Evolutionary conservation across 345 rosid genomes (phyloP).

Genomic region (Lumnitzera littorea): DNA sequence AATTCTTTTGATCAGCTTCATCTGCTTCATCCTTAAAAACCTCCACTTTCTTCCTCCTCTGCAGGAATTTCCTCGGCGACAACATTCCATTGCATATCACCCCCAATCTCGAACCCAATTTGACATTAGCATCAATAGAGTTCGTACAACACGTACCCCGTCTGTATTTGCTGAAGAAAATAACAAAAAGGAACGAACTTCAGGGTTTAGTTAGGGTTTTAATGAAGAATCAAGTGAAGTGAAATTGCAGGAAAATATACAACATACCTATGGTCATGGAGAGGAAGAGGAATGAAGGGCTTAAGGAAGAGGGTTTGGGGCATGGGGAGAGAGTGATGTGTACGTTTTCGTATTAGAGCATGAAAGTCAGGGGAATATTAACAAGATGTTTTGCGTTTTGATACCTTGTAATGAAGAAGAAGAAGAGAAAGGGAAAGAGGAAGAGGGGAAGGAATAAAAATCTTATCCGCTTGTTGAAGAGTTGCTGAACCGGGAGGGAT

Average conservation of each 20-base stretch:
- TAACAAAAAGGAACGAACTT: neutral
- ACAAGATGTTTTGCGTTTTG: too few relatives aligned
- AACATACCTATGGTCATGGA: neutral
- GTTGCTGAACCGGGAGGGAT: too few relatives aligned
- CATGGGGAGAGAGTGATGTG: too few relatives aligned
- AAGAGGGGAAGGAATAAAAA: too few relatives aligned
- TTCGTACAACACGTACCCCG: neutral
- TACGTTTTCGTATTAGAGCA: too few relatives aligned
- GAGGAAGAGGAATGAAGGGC: neutral
- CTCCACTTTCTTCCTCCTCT: conserved; percentile 64
- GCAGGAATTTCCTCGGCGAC: conserved; percentile 69
- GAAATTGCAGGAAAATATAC: too few relatives aligned
- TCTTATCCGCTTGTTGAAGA: too few relatives aligned
- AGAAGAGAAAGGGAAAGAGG: too few relatives aligned
- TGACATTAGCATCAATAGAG: conserved; percentile 13
- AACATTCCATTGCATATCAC: conserved; percentile 74
- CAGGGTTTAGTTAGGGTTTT: neutral
- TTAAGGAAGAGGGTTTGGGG: too few relatives aligned
- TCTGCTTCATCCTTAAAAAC: conserved; percentile 70
- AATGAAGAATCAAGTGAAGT: too few relatives aligned
- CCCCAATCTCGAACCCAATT: conserved; percentile 25
- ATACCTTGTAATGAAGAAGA: too few relatives aligned
- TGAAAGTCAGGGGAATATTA: too few relatives aligned
- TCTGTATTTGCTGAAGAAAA: conserved; percentile 23
- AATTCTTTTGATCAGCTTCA: conserved; percentile 66